A percentile compares a stretch with the other conserved stretches of the same genome.
These are phyloP conservation scores for Podospora comata DNA, from an alignment of 495 filamentous ascomycete genomes.

Conservation along the genomic window DNA sequence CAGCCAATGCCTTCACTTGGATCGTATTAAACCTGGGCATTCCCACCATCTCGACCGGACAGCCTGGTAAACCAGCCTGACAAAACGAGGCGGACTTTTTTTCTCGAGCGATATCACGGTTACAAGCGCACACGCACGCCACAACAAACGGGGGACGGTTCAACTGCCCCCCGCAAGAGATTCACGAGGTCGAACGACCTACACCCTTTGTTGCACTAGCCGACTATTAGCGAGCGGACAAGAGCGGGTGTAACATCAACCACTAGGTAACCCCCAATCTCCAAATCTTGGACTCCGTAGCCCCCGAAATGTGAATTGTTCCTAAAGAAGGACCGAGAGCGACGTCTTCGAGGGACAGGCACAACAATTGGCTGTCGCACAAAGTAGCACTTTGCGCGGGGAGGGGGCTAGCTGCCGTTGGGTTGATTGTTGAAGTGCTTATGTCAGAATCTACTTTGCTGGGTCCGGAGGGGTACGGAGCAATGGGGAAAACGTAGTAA, in stretches of 20 bases:
- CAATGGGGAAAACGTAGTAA: neutral
- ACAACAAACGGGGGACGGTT: neutral
- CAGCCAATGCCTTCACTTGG: neutral
- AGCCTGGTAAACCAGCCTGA: neutral
- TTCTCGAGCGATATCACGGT: neutral
- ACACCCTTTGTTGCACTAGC: neutral
- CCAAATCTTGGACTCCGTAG: neutral
- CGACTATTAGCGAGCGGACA: neutral
- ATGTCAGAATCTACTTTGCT: conserved; percentile 3
- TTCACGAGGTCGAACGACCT: neutral
- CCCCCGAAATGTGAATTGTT: neutral
- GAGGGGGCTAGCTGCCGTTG: neutral
- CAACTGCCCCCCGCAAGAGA: neutral
- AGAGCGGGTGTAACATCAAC: neutral
- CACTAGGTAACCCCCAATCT: too few species aligned
- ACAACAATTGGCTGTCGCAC: neutral
- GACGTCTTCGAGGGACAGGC: neutral
- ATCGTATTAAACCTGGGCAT: neutral
- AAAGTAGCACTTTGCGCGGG: neutral
- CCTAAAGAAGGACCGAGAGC: neutral
- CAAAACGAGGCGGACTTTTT: neutral
- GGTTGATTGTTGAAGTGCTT: neutral
- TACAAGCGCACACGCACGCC: neutral
- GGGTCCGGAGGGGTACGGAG: neutral
- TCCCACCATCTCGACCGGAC: too few species aligned